Percentiles rank a stretch among this genome's conserved stretches.
Conservation (phyloP, 2,329 filamentous ascomycete species). For the Microdochium paspali region DNA sequence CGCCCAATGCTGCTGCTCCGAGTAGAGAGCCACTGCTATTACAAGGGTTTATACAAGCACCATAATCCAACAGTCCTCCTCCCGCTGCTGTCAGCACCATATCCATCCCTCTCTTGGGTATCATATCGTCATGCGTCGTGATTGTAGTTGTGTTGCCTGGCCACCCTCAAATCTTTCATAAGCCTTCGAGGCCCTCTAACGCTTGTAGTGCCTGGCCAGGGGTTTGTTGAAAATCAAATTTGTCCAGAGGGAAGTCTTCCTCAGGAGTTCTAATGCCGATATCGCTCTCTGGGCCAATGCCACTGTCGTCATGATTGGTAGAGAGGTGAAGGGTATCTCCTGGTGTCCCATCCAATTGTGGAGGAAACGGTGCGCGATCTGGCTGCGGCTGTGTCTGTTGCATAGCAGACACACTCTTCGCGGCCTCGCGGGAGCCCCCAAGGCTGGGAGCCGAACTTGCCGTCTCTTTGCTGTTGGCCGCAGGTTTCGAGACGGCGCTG, state of each 20-base stretch:
- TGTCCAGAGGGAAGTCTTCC: slow-evolving; percentile 53
- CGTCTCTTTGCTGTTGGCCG: slow-evolving; percentile 23
- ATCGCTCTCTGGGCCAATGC: slow-evolving; percentile 62
- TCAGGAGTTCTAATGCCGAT: slow-evolving; percentile 63
- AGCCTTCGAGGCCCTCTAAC: neutral
- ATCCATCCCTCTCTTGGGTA: neutral
- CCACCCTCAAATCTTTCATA: neutral
- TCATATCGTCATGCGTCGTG: neutral
- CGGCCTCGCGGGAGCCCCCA: slow-evolving; percentile 35
- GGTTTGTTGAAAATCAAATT: slow-evolving; percentile 37
- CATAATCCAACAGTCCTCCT: neutral
- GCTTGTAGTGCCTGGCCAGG: slow-evolving; percentile 23
- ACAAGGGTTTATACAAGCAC: neutral
- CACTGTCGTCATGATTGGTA: slow-evolving; percentile 57
- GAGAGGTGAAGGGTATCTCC: slow-evolving; percentile 35
- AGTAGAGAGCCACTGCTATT: neutral
- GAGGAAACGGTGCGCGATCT: slow-evolving; percentile 38
- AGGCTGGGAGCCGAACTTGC: slow-evolving; percentile 27
- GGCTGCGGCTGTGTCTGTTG: slow-evolving; percentile 38
- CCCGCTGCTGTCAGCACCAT: neutral
- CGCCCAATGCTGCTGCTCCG: neutral
- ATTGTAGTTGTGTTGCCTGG: neutral
- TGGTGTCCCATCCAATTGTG: slow-evolving; percentile 29
- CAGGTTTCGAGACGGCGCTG: slow-evolving; percentile 20
- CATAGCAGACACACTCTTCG: slow-evolving; percentile 24